Base-by-base conservation (phyloP, 176 grass and related monocot genomes). In the Eleusine indica region DNA sequence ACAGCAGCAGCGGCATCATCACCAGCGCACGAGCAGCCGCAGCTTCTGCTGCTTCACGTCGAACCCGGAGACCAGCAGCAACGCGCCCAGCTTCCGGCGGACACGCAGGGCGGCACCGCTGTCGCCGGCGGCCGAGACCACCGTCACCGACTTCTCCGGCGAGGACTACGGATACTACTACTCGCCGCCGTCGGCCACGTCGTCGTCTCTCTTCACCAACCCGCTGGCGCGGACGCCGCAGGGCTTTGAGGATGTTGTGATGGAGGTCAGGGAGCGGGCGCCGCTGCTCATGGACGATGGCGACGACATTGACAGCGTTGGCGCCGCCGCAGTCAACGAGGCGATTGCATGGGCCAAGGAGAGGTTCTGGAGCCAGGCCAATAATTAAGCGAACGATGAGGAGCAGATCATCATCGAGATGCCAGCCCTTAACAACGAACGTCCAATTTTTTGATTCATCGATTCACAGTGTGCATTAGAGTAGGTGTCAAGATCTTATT, bases 311-410 rank as follows among this genome's bases (percentile, higher is more conserved):
- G 86, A 89, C 82, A 89, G 78, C 17, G 88, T 93, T 37, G 91
- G 80, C 60, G 82, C 79, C 2, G 89, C 87, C 0, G 89, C 87
- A 0, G 65, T 94, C 6, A 86, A 97, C 53, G 94, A 97, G 86
- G 90, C 94, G 11, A 97, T 97, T 29, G 90, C 92, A 61, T 97
- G 94, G 94, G 94, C 94, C 51, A 97, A 91, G 73, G 94, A 94
- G 63, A 94, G 80, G 46, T 94, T 92, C 83, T 87, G 86, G 86
- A 94, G 79, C 58, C 85, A 91, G 19, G 66, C 80, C 16, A 16
- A 74, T 80, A 82, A 30, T 22, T 9, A 15, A 51, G 16, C 4
- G 17, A 12, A 81, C 22, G 39, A 28, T n/a, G 16, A 70, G 3
- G 68, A 65, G 4, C 63, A 62, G 3, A 7, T 63, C 75, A 9